Evolutionary conservation across 176 grass and related monocot genomes (phyloP).

Genomic region (Rhipidocladum racemiflorum): DNA sequence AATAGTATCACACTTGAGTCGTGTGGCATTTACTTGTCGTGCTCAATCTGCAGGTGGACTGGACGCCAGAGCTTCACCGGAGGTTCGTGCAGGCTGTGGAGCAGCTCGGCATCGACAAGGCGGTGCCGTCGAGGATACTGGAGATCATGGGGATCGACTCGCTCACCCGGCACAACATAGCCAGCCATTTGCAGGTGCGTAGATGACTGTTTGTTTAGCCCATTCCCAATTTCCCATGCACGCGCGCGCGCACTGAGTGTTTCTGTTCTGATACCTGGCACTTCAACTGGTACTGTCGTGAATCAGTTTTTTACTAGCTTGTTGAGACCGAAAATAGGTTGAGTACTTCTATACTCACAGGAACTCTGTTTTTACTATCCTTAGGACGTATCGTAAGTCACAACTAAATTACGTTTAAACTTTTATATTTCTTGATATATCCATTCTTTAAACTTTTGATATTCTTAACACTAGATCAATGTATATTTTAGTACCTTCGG

Average conservation of each 20-base stretch:
- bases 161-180: constrained; percentile 89
- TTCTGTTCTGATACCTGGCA: not conserved
- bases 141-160: constrained; percentile 89
- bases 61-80: constrained; percentile 92
- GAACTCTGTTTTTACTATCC: too few species aligned
- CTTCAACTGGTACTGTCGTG: not conserved
- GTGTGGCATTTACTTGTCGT: not conserved
- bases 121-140: constrained; percentile 90
- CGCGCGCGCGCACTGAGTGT: not conserved
- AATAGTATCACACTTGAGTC: not conserved
- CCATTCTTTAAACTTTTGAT: too few species aligned
- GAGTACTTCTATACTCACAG: too few species aligned
- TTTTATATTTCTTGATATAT: too few species aligned
- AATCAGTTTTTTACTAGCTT: not conserved
- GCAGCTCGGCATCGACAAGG: constrained; percentile 87
- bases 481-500: too few species aligned
- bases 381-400: too few species aligned
- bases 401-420: too few species aligned
- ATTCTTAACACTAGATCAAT: too few species aligned
- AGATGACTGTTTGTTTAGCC: not conserved
- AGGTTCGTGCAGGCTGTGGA: constrained; percentile 88
- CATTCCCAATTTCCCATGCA: not conserved
- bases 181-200: constrained; percentile 83
- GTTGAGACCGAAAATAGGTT: not conserved
- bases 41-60: constrained; percentile 61